Conservation (phyloP, 225 moss, liverwort and hornwort genomes). For the Pseudoscleropodium purum region DNA sequence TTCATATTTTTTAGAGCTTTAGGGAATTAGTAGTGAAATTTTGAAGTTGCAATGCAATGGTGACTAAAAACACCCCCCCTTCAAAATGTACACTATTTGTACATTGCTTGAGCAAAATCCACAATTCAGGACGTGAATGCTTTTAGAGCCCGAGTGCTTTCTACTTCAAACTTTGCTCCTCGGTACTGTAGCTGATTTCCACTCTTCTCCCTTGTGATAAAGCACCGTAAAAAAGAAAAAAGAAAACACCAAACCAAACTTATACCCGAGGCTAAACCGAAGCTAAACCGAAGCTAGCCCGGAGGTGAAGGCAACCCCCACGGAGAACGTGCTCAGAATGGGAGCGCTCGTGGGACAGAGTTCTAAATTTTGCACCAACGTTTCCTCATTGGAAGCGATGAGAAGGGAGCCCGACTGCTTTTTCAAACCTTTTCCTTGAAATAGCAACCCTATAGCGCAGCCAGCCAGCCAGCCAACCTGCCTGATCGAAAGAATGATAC, state of each 20-base stretch:
- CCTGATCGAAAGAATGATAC: background rate
- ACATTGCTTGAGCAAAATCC: too few species aligned
- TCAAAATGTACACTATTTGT: background rate
- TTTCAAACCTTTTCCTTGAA: background rate
- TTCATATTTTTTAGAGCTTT: background rate
- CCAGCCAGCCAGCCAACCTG: background rate
- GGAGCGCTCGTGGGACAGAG: background rate
- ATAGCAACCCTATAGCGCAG: background rate
- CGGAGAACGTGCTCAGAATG: background rate
- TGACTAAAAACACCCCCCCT: too few species aligned
- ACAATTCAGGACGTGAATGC: fast-evolving
- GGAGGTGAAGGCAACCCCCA: background rate
- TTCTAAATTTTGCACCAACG: background rate
- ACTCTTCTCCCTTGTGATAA: background rate
- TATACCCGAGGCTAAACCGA: background rate
- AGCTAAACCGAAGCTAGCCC: background rate
- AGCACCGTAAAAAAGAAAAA: background rate
- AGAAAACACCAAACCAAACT: too few species aligned
- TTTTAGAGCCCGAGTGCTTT: too few species aligned
- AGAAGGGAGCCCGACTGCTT: background rate
- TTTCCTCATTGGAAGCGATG: background rate
- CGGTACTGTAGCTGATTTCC: background rate
- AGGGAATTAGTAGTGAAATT: background rate
- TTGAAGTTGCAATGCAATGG: background rate
- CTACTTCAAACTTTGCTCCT: too few species aligned